These are phyloP conservation scores for Arthrobotrys entomopaga DNA, from an alignment of 2,329 filamentous ascomycete genomes.

Conservation along the genomic window DNA sequence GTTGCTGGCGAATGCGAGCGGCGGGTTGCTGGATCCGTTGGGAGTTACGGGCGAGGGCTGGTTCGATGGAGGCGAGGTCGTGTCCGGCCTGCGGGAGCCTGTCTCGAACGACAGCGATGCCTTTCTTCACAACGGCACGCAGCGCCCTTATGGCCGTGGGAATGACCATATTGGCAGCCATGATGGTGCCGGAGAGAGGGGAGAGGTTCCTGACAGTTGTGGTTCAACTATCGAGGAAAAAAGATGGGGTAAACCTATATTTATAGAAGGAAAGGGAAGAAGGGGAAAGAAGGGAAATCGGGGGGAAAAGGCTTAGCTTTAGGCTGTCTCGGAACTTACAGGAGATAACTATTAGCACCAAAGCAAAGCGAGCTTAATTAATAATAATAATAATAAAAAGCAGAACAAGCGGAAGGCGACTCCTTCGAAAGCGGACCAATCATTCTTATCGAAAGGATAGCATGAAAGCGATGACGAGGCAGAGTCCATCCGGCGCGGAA, in stretches of 20 bases:
- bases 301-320: constrained; percentile 21
- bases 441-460: no score
- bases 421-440: no score
- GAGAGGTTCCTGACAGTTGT: constrained; percentile 27
- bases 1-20: constrained; percentile 73
- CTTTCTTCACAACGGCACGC: constrained; percentile 66
- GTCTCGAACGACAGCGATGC: constrained; percentile 64
- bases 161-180: constrained; percentile 56
- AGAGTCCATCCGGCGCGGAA: background rate
- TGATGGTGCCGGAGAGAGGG: constrained; percentile 29
- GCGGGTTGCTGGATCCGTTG: constrained; percentile 70
- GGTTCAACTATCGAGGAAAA: constrained; percentile 51
- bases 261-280: constrained; percentile 3
- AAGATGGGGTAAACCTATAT: constrained; percentile 9
- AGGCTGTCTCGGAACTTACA: constrained; percentile 15
- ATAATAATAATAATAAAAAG: no score
- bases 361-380: constrained; percentile 8
- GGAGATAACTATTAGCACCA: constrained; percentile 4
- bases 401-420: background rate
- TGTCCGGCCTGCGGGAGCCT: constrained; percentile 64
- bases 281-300: constrained; percentile 12
- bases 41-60: constrained; percentile 69
- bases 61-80: constrained; percentile 67
- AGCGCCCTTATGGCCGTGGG: constrained; percentile 51
- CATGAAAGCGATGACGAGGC: constrained; percentile 43